Percentiles rank a stretch among this genome's conserved stretches.
phyloP scores from a whole-genome alignment of 805 yeast species.

The Huiozyma naganishii region DNA sequence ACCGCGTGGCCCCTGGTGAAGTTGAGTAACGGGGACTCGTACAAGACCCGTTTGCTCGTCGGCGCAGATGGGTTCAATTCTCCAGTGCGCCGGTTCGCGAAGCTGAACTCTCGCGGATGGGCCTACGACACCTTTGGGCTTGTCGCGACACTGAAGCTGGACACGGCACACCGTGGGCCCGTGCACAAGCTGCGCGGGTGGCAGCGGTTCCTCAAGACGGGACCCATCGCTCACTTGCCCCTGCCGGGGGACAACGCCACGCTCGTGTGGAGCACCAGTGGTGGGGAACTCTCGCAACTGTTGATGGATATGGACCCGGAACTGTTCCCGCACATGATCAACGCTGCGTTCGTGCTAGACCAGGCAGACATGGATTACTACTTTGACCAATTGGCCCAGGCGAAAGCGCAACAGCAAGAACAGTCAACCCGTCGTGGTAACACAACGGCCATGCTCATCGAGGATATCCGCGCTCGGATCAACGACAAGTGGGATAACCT shows the following conservation, averaged over 20 bases:
- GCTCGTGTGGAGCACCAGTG: slow-evolving; percentile 84
- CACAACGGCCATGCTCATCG: slow-evolving; percentile 39
- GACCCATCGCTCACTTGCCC: slow-evolving; percentile 89
- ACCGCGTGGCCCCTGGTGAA: slow-evolving; percentile 69
- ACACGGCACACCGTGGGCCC: slow-evolving; percentile 46
- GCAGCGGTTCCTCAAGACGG: slow-evolving; percentile 86
- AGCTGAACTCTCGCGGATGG: slow-evolving; percentile 87
- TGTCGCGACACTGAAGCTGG: slow-evolving; percentile 78
- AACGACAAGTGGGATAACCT: slow-evolving; percentile 21
- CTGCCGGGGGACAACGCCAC: slow-evolving; percentile 81
- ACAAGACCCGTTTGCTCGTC: slow-evolving; percentile 64
- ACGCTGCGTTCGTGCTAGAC: slow-evolving; percentile 77
- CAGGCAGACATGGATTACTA: slow-evolving; percentile 68
- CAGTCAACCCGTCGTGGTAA: slow-evolving; percentile 14
- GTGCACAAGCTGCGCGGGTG: slow-evolving; percentile 69
- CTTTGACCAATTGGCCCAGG: slow-evolving; percentile 30
- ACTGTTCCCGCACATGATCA: slow-evolving; percentile 58
- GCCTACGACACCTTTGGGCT: slow-evolving; percentile 77
- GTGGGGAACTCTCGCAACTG: slow-evolving; percentile 60
- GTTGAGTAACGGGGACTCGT: slow-evolving; percentile 50
- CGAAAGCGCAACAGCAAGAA: neutral
- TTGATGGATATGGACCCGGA: slow-evolving; percentile 48
- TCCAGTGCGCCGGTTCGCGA: slow-evolving; percentile 76
- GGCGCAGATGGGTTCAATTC: slow-evolving; percentile 97
- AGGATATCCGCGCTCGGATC: slow-evolving; percentile 66